Percentiles rank a stretch among this genome's conserved stretches.
These are phyloP conservation scores for Suhomyces yuchorum DNA, from an alignment of 1,139 yeast species.

Conservation along the genomic window DNA sequence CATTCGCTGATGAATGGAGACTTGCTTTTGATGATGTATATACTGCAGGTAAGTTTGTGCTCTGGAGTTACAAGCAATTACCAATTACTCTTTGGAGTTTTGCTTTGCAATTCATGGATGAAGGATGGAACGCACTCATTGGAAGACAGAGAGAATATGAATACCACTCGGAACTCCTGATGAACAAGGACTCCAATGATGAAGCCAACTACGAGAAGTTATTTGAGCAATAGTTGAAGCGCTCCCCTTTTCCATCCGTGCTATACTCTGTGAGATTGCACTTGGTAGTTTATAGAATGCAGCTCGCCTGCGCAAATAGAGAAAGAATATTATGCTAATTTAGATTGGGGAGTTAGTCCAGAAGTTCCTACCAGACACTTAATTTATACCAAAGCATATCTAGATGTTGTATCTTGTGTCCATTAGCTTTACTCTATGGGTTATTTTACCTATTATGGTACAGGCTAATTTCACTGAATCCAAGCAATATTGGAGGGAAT, in stretches of 20 bases:
- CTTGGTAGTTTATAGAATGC: slow-evolving; percentile 2
- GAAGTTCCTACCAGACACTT: no score
- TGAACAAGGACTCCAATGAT: slow-evolving; percentile 5
- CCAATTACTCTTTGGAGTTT: slow-evolving; percentile 64
- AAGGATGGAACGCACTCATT: slow-evolving; percentile 74
- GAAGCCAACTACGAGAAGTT: slow-evolving; percentile 9
- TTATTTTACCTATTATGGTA: no score
- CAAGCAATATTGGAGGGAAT: no score
- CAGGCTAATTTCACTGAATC: no score
- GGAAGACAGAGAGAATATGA: slow-evolving; percentile 45
- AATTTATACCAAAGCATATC: no score
- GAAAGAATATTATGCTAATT: slow-evolving; percentile 1
- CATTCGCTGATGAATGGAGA: slow-evolving; percentile 47
- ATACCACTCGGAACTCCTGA: slow-evolving; percentile 15
- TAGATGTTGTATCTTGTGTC: no score
- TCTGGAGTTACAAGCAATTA: slow-evolving; percentile 65
- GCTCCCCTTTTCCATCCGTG: neutral
- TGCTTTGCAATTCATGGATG: slow-evolving; percentile 48
- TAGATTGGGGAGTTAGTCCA: no score
- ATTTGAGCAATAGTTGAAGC: slow-evolving; percentile 1
- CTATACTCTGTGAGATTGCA: neutral
- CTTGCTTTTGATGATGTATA: slow-evolving; percentile 58
- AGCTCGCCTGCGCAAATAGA: slow-evolving; percentile 9
- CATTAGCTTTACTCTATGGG: no score
- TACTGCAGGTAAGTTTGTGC: slow-evolving; percentile 68